phyloP scores from a whole-genome alignment of 768 basidiomycete genomes.

The Clavaria fumosa region DNA sequence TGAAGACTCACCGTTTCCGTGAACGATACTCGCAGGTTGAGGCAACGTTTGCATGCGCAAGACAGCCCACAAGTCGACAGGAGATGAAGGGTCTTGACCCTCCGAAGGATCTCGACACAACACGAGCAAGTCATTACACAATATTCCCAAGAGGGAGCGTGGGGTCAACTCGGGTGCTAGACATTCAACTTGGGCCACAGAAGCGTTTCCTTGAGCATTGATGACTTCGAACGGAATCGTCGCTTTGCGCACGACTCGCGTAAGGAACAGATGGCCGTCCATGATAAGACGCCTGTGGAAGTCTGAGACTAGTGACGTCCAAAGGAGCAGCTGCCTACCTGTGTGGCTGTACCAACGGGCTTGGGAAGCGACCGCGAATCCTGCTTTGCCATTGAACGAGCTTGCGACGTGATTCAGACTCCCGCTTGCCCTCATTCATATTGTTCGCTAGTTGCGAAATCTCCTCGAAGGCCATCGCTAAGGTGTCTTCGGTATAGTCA shows the following conservation, averaged over 20 bases:
- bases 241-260: conserved; percentile 82
- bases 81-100: conserved; percentile 55
- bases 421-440: conserved; percentile 98
- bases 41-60: conserved; percentile 87
- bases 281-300: conserved; percentile 70
- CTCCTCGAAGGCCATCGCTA: conserved; percentile 75
- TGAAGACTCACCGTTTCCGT: conserved; percentile 53
- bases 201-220: conserved; percentile 60
- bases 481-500: conserved; percentile 63
- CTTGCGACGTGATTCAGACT: conserved; percentile 81
- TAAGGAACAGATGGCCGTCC: conserved; percentile 76
- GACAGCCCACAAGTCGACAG: conserved; percentile 92
- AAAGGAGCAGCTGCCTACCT: conserved; percentile 35
- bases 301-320: conserved; percentile 8
- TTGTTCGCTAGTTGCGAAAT: conserved; percentile 81
- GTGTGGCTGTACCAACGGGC: conserved; percentile 97
- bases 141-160: conserved; percentile 59
- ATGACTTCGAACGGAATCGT: conserved; percentile 69
- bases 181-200: conserved; percentile 80
- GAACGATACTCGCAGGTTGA: conserved; percentile 80
- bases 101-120: conserved; percentile 78
- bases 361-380: conserved; percentile 85
- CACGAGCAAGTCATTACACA: conserved; percentile 90
- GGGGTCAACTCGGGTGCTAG: conserved; percentile 78
- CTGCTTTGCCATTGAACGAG: conserved; percentile 83